These are phyloP conservation scores for Acanthamoeba lugdunensis DNA, from an alignment of 208 protist species.

Conservation along the genomic window DNA sequence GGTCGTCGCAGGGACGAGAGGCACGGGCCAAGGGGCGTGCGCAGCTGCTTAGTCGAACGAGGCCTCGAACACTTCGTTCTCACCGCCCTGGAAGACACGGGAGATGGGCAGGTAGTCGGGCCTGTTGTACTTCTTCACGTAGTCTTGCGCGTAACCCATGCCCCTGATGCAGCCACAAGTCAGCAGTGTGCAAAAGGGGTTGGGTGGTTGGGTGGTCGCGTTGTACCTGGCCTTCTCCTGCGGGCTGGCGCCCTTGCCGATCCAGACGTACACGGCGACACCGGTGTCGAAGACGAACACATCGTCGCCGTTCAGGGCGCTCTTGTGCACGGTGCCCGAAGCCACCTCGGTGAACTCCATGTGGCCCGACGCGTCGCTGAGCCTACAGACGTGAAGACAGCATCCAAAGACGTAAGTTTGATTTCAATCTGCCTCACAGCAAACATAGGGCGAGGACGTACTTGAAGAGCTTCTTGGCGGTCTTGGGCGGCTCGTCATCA, in stretches of 20 bases:
- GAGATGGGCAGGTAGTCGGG: slow-evolving; percentile 62
- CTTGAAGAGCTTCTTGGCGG: slow-evolving; percentile 71
- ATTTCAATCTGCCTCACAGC: too few species aligned
- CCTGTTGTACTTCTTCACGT: slow-evolving; percentile 59
- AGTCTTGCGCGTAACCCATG: slow-evolving; percentile 54
- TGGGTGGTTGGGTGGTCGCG: too few species aligned
- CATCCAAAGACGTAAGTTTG: not conserved
- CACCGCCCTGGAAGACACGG: slow-evolving; percentile 45
- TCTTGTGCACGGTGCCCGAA: slow-evolving; percentile 3
- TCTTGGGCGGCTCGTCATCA: not conserved
- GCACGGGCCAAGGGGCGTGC: too few species aligned
- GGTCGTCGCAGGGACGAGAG: too few species aligned
- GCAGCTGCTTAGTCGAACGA: not conserved
- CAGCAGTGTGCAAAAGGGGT: too few species aligned
- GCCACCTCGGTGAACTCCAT: slow-evolving; percentile 41
- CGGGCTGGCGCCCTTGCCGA: slow-evolving; percentile 75
- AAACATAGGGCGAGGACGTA: not conserved
- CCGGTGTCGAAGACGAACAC: slow-evolving; percentile 79
- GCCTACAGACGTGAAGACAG: not conserved
- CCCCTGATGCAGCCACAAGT: not conserved
- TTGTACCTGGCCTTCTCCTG: slow-evolving; percentile 28
- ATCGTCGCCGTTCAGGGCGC: slow-evolving; percentile 22
- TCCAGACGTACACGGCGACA: slow-evolving; percentile 80
- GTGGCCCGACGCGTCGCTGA: slow-evolving; percentile 49
- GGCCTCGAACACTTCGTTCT: slow-evolving; percentile 30